Base-by-base conservation (phyloP, 1,284 basidiomycete species). In the Cutaneotrichosporon sp. region DNA sequence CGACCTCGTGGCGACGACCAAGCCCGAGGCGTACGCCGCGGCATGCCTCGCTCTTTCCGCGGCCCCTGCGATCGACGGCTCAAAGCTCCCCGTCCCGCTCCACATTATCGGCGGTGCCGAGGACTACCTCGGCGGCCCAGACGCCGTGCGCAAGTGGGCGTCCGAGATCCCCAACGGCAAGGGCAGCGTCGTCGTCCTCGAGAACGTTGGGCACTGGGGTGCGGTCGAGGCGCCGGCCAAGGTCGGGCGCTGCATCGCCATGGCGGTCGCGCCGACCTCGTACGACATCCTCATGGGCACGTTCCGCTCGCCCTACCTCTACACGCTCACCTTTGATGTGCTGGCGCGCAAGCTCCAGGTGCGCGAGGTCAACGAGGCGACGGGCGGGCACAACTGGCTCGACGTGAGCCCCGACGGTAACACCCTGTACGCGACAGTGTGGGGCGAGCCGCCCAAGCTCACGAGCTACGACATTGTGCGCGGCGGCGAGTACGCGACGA, bases 301-400 rank as follows among this genome's bases (percentile, higher is more conserved):
- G 0, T 77, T 77, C 69, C 69, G 72, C 58, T 69, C 68, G 8
- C 66, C 66, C 0, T 62, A 64, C 29, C 55, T 75, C 27, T 75
- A 71, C 63, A 72, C 69, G 1, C 64, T 77, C 45, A 67, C 64
- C 1, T 75, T 77, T 49, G 65, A 71, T 45, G 16, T 43, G 1
- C 31, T 33, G 14, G 27, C n/a, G 13, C 42, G 58, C 31, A 67
- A 74, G 49, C 67, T 75, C 25, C 36, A 61, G 25, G 60, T 67
- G 27, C 27, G 51, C 38, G n/a, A 49, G 24, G 56, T 54, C 18
- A 71, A 66, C 59, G 53, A 63, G 24, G 73, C 72, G 0, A 53
- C 65, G 3, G 72, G 71, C 9, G 70, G 72, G 2, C 75, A 77
- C 63, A 69, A 65, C 31, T 77, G 75, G 75, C 67, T 77, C 24